Base-by-base conservation (phyloP, 805 yeast species). In the Saturnispora diversa region DNA sequence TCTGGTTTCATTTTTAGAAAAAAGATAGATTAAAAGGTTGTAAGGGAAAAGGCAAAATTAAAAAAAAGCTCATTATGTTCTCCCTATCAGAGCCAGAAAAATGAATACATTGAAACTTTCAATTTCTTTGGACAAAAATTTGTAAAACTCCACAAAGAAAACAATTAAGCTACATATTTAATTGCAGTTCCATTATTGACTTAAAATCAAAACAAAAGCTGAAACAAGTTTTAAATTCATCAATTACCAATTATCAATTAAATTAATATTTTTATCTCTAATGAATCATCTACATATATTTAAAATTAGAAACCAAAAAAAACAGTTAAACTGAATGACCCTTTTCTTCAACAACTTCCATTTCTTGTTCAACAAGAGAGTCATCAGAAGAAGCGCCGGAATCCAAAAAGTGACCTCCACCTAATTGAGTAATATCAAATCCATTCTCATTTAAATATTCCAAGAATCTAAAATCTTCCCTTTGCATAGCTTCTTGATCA, bases 401-500 rank as follows among this genome's bases (percentile, higher is more conserved):
- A 10, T 36, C 28, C 2, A 47, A 13, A 15, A 57, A 47, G 8
- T 49, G 15, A 37, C 62, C 63, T 33, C 52, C 63, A 47, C 66
- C 94, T 54, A 85, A 62, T 51, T 66, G 70, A 24, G 70, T 47
- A 39, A 75, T 66, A 56, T 86, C 95, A 59, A 72, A 87, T 27
- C 94, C 94, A 43, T 80, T 68, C 13, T 64, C 65, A 38, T 58
- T 63, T 53, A 88, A 73, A 61, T 84, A 86, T 32, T 69, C 74
- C 43, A 81, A 54, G 64, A 87, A 88, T 39, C 65, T 68, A 26
- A 63, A 65, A 63, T 88, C 97, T 65, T 88, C 97, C 45, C 73
- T 68, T 50, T 74, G 72, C 62, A 87, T 77, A 19, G 92, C 80
- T 51, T 78, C 82, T 62, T 87, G 97, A 55, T 83, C 88, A 37